Evolutionary conservation across 2,329 filamentous ascomycete genomes (phyloP).

Genomic region (Mariannaea elegans): DNA sequence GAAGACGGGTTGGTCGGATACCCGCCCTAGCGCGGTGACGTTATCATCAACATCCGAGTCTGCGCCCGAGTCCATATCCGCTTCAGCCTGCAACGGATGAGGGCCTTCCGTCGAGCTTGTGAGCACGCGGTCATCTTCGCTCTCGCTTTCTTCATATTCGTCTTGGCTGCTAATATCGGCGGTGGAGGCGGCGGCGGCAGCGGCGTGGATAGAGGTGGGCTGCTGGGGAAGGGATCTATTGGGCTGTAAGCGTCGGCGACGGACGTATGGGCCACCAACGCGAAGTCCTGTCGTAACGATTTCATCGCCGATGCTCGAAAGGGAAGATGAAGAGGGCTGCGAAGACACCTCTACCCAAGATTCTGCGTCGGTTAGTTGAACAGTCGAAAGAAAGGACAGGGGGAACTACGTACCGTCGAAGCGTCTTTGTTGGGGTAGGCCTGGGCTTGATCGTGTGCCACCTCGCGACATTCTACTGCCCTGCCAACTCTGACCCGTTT

Average conservation of each 20-base stretch:
- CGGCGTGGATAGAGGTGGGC: conserved; percentile 51
- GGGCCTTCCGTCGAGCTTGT: conserved; percentile 67
- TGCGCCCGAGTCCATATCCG: conserved; percentile 56
- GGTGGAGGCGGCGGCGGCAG: conserved; percentile 52
- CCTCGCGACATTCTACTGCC: conserved; percentile 36
- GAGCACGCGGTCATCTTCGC: conserved; percentile 78
- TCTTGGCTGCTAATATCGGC: conserved; percentile 81
- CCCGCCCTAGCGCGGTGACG: conserved; percentile 78
- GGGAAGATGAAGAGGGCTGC: conserved; percentile 90
- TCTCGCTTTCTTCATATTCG: conserved; percentile 92
- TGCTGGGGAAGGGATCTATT: conserved; percentile 49
- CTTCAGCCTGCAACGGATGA: conserved; percentile 49
- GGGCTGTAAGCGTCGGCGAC: conserved; percentile 62
- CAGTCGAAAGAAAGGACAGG: conserved; percentile 1
- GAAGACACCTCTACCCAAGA: conserved; percentile 97
- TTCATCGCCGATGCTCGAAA: conserved; percentile 86
- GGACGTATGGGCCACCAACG: conserved; percentile 72
- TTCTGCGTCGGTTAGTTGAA: conserved; percentile 63
- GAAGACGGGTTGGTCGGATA: conserved; percentile 67
- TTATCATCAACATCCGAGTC: conserved; percentile 78
- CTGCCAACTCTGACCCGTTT: conserved; percentile 39
- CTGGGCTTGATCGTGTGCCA: conserved; percentile 42
- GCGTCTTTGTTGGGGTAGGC: conserved; percentile 45
- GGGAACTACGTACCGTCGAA: conserved; percentile 46
- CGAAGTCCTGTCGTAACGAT: conserved; percentile 89